A percentile compares a stretch with the other conserved stretches of the same genome.
phyloP scores from a whole-genome alignment of 805 yeast genomes.

The Hanseniaspora meyeri region DNA sequence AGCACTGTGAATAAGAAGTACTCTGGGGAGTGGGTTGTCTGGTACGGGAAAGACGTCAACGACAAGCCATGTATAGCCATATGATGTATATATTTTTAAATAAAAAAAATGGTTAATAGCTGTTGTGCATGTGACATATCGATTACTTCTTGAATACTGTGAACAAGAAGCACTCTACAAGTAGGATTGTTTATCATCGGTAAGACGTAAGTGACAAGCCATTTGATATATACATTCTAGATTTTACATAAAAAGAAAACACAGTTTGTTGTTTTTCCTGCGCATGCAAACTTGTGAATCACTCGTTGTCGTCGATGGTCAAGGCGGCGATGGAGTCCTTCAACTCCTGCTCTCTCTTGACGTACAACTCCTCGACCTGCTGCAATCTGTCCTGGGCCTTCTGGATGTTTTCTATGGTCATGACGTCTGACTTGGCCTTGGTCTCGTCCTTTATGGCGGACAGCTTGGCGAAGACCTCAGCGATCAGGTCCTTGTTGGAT shows the following conservation, averaged over 20 bases:
- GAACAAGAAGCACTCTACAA: too few species aligned
- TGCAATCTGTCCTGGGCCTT: constrained; percentile 68
- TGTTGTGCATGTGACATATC: too few species aligned
- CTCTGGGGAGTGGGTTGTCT: constrained; percentile 42
- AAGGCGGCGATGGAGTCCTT: constrained; percentile 16
- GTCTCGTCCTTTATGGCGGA: constrained; percentile 60
- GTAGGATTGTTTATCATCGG: too few species aligned
- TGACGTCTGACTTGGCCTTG: constrained; percentile 62
- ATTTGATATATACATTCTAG: too few species aligned
- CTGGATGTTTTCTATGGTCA: constrained; percentile 62
- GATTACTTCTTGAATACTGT: too few species aligned
- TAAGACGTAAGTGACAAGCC: too few species aligned
- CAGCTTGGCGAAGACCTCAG: constrained; percentile 51
- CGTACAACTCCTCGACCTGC: constrained; percentile 45
- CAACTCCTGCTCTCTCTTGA: constrained; percentile 33
- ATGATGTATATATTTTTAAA: background rate
- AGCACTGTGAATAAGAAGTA: constrained; percentile 36
- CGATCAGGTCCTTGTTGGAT: constrained; percentile 47
- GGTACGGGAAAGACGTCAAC: constrained; percentile 57
- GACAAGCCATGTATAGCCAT: constrained; percentile 38
- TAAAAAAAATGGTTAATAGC: too few species aligned
- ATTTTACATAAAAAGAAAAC: background rate
- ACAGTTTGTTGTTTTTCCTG: too few species aligned
- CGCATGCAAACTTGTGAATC: background rate
- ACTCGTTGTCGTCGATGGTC: constrained; percentile 16